phyloP scores from a whole-genome alignment of 2,329 filamentous ascomycete genomes.

The Blumeria graminis region DNA sequence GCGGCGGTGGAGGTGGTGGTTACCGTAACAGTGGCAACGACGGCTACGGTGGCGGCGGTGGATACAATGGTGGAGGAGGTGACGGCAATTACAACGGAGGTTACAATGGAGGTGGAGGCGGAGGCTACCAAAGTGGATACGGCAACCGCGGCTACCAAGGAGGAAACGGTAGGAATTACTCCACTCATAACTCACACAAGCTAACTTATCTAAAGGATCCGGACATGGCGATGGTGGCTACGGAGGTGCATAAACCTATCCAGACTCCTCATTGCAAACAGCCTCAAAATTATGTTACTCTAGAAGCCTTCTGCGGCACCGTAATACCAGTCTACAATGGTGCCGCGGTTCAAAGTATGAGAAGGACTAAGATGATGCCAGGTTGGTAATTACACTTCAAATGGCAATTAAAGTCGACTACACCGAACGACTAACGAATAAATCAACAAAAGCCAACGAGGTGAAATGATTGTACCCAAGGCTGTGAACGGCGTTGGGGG shows the following conservation, averaged over 20 bases:
- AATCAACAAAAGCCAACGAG: too few species aligned
- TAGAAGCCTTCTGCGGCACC: neutral
- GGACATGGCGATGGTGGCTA: slow-evolving; percentile 8
- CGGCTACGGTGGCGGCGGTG: slow-evolving; percentile 17
- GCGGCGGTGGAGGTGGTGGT: slow-evolving; percentile 5
- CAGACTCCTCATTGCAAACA: neutral
- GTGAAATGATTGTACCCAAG: too few species aligned
- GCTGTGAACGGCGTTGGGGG: too few species aligned
- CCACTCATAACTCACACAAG: neutral
- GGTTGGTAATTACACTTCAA: too few species aligned
- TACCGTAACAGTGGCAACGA: slow-evolving; percentile 17
- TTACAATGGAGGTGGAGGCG: slow-evolving; percentile 20
- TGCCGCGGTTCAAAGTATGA: neutral
- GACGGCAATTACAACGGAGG: slow-evolving; percentile 16
- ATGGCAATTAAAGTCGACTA: neutral
- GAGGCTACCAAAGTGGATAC: slow-evolving; percentile 9
- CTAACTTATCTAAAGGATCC: slow-evolving; percentile 3
- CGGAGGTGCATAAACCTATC: neutral
- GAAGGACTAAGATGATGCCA: too few species aligned
- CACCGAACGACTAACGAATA: slow-evolving; percentile 17
- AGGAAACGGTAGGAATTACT: slow-evolving; percentile 3
- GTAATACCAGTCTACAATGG: neutral
- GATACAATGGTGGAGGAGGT: slow-evolving; percentile 3
- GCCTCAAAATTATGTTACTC: neutral
- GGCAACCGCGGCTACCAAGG: slow-evolving; percentile 13